Conservation (phyloP, 345 rosid genomes). For the Ceriops tagal region DNA sequence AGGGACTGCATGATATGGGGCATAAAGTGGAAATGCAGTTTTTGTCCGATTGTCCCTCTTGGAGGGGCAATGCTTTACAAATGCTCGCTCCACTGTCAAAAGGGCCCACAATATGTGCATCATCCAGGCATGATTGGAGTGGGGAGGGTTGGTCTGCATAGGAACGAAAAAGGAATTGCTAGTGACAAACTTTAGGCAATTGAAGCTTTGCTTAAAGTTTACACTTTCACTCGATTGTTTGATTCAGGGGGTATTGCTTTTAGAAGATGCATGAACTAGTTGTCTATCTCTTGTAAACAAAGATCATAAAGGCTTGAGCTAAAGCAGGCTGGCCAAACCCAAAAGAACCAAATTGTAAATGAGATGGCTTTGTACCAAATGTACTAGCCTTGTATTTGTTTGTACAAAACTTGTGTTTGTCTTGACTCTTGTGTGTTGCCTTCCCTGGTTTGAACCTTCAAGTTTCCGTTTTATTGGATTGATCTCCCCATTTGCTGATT, state of each 20-base stretch:
- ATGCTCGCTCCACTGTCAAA: neutral
- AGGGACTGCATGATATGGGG: slow-evolving; percentile 17
- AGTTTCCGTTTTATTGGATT: neutral
- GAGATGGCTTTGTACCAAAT: neutral
- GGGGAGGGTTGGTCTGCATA: too few species aligned
- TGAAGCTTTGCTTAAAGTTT: too few species aligned
- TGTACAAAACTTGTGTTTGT: neutral
- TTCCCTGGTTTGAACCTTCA: neutral
- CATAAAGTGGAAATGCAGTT: slow-evolving; percentile 11
- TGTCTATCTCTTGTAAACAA: neutral
- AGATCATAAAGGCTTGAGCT: neutral
- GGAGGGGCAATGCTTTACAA: neutral
- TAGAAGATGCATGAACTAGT: neutral
- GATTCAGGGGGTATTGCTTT: neutral
- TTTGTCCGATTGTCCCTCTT: slow-evolving; percentile 24
- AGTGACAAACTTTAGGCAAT: too few species aligned
- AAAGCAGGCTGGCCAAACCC: neutral
- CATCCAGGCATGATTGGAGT: neutral
- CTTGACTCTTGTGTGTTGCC: neutral
- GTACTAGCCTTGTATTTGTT: neutral
- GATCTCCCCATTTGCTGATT: neutral
- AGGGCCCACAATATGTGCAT: neutral
- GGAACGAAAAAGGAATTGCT: too few species aligned
- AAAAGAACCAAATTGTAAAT: neutral
- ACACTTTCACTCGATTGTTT: too few species aligned